Conservation (phyloP, 2,329 filamentous ascomycete species). For the Trichoderma oligosporum region DNA sequence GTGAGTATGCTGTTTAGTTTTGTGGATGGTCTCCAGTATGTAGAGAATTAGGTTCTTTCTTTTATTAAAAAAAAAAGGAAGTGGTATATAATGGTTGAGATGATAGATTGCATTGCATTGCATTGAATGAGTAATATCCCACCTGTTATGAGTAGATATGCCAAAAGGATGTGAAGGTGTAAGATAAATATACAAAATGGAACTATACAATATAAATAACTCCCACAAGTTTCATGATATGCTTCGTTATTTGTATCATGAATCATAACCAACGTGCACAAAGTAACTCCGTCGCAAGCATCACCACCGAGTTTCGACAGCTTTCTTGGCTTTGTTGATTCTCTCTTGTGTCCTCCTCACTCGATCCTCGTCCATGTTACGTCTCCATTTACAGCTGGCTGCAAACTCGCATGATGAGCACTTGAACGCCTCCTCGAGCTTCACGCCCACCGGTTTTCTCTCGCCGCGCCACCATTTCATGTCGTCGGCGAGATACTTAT, state of each 20-base stretch:
- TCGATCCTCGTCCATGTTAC: conserved; percentile 60
- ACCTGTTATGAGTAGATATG: not conserved
- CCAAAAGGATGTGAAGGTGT: not conserved
- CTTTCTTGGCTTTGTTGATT: conserved; percentile 23
- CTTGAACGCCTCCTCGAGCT: conserved; percentile 82
- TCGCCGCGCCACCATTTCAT: conserved; percentile 88
- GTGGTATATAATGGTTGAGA: not conserved
- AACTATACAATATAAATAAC: not conserved
- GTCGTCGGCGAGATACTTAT: conserved; percentile 62
- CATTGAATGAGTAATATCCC: not conserved
- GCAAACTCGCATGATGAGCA: conserved; percentile 81
- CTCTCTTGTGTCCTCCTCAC: conserved; percentile 28
- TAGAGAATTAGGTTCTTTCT: not conserved
- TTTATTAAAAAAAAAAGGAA: not conserved
- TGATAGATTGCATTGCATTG: not conserved
- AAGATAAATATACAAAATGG: not conserved
- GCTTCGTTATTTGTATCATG: not conserved
- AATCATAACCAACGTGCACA: not conserved
- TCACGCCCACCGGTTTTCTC: conserved; percentile 68
- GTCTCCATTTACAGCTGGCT: conserved; percentile 73
- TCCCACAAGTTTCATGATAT: not conserved
- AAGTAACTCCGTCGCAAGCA: not conserved
- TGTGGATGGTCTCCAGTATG: not conserved
- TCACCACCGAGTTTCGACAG: conserved; percentile 10
- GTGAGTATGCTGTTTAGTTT: too few species aligned